Evolutionary conservation across 1,139 yeast genomes (phyloP), one percentile per base, ranked within the genome.

Genomic region (Scheffersomyces parashehatae): DNA sequence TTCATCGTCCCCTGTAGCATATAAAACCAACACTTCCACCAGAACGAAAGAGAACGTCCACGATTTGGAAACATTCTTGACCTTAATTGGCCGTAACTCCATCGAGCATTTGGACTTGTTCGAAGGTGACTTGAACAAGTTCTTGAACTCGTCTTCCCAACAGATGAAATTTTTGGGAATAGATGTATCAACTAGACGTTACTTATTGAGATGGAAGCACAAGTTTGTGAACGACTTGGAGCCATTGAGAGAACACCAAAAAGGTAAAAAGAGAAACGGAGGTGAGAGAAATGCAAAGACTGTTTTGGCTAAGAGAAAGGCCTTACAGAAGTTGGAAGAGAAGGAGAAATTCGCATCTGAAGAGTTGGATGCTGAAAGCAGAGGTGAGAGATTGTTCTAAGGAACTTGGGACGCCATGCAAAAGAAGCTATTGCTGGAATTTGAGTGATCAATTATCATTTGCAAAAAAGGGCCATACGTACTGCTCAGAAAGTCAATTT

Each of bases 261-360:
- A 74, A 53, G 90, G 95, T 12, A 79, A 72, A 68, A 91, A 90
- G 78, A 83, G 83, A 79, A 74, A 82, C 56, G 97, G 97, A 33
- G 97, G 97, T 60, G 97, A 90, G 67, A 80, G 97, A 64, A 86
- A 84, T 56, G 77, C 86, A 48, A 81, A 77, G 59, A 83, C 85
- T 36, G 82, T 79, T 41, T 67, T 77, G 46, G 96, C 96, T 14
- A 83, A 82, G 63, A 76, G 81, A 70, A 70, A 73, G 43, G 87
- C 88, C n/a, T 76, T 82, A 52, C 71, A 80, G 53, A 75, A 83
- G 57, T 56, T 66, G 47, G 75, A 69, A 52, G 72, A 69, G 47
- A 67, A 60, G 51, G 75, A 70, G 49, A 54, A 48, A 38, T 62
- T 58, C 54, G 60, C 61, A 44, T 47, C 55, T 44, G 49, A 52